Evolutionary conservation across 2,329 filamentous ascomycete species (phyloP).

Genomic region (Orbilia oligospora): DNA sequence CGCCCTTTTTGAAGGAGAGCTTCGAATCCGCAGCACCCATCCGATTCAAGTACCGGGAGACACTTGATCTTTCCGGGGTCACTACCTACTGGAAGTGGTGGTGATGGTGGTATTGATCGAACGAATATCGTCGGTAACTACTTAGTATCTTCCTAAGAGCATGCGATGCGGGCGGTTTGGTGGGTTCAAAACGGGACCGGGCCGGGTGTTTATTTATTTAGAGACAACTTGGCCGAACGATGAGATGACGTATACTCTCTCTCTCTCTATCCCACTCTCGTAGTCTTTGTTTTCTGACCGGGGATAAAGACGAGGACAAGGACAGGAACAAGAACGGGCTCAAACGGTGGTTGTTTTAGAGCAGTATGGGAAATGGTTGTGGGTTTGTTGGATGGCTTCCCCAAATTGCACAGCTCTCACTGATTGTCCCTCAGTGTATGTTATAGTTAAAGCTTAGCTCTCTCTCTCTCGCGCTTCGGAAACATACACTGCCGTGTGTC

Average conservation of each 20-base stretch:
- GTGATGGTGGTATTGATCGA: not conserved
- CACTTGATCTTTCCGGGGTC: not conserved
- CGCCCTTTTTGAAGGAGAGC: constrained; percentile 97
- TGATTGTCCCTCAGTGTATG: too few species aligned
- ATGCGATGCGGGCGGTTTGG: not conserved
- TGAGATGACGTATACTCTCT: constrained; percentile 42
- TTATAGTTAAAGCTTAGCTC: not conserved
- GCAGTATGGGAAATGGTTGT: not conserved
- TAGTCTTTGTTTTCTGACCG: not conserved
- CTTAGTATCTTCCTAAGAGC: not conserved
- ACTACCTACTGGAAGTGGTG: not conserved
- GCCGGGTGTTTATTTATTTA: not conserved
- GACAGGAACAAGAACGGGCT: not conserved
- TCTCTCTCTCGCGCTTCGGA: constrained; percentile 1
- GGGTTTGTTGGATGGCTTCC: constrained; percentile 24
- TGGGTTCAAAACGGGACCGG: not conserved
- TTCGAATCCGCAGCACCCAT: constrained; percentile 99
- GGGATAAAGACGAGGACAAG: not conserved
- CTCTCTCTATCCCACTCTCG: not conserved
- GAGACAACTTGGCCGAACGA: constrained; percentile 24
- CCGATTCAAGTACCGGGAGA: constrained; percentile 32
- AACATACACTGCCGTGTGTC: not conserved
- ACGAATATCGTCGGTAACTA: not conserved
- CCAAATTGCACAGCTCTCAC: not conserved
- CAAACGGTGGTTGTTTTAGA: constrained; percentile 13